These are phyloP conservation scores for Collariella sp. DNA, from an alignment of 495 filamentous ascomycete species.

Conservation along the genomic window DNA sequence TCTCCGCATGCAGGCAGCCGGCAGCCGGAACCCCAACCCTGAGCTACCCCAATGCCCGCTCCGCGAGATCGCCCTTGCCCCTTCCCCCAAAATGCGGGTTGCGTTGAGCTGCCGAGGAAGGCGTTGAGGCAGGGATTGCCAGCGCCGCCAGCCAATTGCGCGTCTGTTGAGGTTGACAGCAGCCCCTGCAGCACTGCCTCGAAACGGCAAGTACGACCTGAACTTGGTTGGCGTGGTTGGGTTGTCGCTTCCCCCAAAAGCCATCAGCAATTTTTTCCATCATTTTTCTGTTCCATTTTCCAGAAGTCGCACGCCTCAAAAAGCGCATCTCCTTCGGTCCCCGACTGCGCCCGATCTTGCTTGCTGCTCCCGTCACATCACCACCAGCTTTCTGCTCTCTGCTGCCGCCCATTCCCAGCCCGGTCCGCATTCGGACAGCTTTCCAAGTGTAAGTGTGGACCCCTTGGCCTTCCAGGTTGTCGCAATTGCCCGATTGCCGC, in stretches of 20 bases:
- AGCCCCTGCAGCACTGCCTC: not conserved
- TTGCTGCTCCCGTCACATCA: too few relatives aligned
- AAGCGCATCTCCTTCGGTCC: not conserved
- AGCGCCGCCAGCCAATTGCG: not conserved
- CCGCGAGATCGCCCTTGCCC: conserved; percentile 3
- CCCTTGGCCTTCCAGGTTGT: not conserved
- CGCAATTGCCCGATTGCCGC: conserved; percentile 13
- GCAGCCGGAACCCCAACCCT: not conserved
- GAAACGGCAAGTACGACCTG: conserved; percentile 1
- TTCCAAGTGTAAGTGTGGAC: conserved; percentile 12
- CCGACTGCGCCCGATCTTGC: not conserved
- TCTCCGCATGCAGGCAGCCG: too few relatives aligned
- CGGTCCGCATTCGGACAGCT: not conserved
- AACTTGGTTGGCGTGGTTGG: too few relatives aligned
- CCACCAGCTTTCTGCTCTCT: not conserved
- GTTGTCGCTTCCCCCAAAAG: not conserved
- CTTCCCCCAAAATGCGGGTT: conserved; percentile 9
- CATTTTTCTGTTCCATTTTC: too few relatives aligned
- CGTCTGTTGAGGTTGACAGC: conserved; percentile 6
- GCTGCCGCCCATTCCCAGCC: not conserved
- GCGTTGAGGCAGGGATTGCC: conserved; percentile 9
- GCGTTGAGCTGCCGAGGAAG: conserved; percentile 18
- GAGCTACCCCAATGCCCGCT: conserved; percentile 2
- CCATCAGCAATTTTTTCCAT: conserved; percentile 10
- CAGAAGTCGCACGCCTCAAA: not conserved